Base-by-base conservation (phyloP, 192 early-diverging fungal genomes). In the Gonapodya sp. region DNA sequence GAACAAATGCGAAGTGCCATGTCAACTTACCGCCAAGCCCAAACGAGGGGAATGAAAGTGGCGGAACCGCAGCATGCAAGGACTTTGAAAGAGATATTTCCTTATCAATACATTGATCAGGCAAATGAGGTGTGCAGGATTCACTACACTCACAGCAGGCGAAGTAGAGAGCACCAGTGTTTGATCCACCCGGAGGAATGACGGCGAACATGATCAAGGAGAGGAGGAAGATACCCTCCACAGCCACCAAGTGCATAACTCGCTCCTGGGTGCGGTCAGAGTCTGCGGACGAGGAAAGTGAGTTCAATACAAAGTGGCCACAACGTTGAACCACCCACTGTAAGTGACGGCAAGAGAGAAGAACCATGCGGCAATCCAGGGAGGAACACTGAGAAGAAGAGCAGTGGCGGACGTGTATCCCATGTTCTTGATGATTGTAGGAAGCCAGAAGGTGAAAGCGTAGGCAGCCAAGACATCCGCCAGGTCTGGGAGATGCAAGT, bases 291-390 rank as follows among this genome's bases (percentile, higher is more conserved):
- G 46, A 8, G 24, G 24, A 8, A 64, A 24, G 46, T 64, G 46
- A 16, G 46, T 16, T 8, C 8, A 64, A 64, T 8, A 64, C 46
- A 64, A 64, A 64, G 24, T 64, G 46, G 46, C 46, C 46, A 64
- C 8, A 64, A 64, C 8, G 24, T 64, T 8, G 8, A 24, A 64
- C 8, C 8, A 24, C 46, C 87, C 82, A 35, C 84, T 87, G 33
- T 84, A 83, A 24, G 90, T 88, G 35, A 88, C 86, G 80, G 88
- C 87, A 32, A 88, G 85, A 75, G 90, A 79, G 80, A 81, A 81
- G 78, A 88, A 89, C 74, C 75, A 89, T 31, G 84, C 82, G 16
- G 84, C 36, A n/a, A 85, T 34, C 31, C 86, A 84, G 78, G 86
- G 79, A 0, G 85, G 81, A 16, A 87, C 78, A 0, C 87, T 84